Evolutionary conservation across 1,284 basidiomycete species (phyloP).

Genomic region (Ganoderma multipileum): DNA sequence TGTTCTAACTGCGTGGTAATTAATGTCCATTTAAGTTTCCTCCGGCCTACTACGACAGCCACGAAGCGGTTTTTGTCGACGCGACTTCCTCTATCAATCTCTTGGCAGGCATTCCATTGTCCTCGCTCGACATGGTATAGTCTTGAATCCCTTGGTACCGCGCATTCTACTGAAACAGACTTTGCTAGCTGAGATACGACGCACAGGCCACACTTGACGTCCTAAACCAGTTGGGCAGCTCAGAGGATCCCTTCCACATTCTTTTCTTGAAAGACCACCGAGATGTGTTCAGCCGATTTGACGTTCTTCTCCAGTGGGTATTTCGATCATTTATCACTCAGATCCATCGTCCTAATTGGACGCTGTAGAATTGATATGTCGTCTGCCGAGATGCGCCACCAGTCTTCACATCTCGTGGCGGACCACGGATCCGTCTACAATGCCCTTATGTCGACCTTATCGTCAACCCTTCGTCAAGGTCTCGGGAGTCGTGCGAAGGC

Average conservation of each 20-base stretch:
- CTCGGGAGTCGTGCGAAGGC: conserved; percentile 74
- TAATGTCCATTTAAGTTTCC: conserved; percentile 53
- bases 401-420: conserved; percentile 52
- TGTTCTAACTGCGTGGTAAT: not conserved
- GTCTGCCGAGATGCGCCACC: conserved; percentile 52
- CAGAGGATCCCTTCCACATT: conserved; percentile 74
- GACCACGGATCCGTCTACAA: conserved; percentile 69
- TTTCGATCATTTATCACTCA: not conserved
- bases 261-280: conserved; percentile 78
- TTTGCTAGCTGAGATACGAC: conserved; percentile 73
- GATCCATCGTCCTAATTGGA: conserved; percentile 2
- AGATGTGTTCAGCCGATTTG: conserved; percentile 67
- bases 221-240: conserved; percentile 54
- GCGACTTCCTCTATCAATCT: conserved; percentile 83
- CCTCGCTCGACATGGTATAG: conserved; percentile 72
- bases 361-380: conserved; percentile 66
- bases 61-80: conserved; percentile 79
- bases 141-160: not conserved
- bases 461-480: conserved; percentile 65
- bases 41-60: conserved; percentile 58
- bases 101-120: conserved; percentile 76
- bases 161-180: conserved; percentile 26
- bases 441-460: conserved; percentile 63
- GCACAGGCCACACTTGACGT: conserved; percentile 75
- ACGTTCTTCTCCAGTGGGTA: conserved; percentile 65